Percentiles rank a stretch among this genome's conserved stretches.
These are phyloP conservation scores for Parietaria judaica DNA, from an alignment of 306 rosid species.

Conservation along the genomic window DNA sequence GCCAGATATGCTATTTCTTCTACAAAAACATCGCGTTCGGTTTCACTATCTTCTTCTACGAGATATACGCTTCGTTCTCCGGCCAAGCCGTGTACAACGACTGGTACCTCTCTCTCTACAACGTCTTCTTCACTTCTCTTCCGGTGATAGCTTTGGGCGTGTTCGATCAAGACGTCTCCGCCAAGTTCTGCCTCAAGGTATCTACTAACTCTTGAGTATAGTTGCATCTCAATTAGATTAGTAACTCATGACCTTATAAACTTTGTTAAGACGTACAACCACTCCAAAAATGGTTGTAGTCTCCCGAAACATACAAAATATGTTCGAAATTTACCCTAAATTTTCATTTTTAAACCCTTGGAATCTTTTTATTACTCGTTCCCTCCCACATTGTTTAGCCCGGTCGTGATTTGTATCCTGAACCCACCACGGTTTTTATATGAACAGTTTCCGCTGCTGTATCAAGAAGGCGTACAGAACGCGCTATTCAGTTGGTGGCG, in stretches of 20 bases:
- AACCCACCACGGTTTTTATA: too few relatives aligned
- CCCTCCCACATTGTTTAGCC: too few relatives aligned
- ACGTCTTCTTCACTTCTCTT: slow-evolving; percentile 95
- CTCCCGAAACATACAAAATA: too few relatives aligned
- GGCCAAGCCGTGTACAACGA: slow-evolving; percentile 83
- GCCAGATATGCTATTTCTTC: slow-evolving; percentile 93
- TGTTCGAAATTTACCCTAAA: too few relatives aligned
- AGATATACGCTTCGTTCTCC: slow-evolving; percentile 74
- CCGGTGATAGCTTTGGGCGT: slow-evolving; percentile 97
- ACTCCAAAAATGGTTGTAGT: too few relatives aligned
- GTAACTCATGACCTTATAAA: too few relatives aligned
- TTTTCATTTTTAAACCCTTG: too few relatives aligned
- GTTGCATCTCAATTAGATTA: neutral
- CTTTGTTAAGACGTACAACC: too few relatives aligned
- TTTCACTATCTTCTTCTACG: slow-evolving; percentile 79
- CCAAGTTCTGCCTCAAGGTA: slow-evolving; percentile 79
- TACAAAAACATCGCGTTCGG: slow-evolving; percentile 92
- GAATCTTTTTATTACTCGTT: too few relatives aligned
- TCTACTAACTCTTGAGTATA: neutral
- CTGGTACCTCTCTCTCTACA: slow-evolving; percentile 77
- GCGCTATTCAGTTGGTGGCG: slow-evolving; percentile 80
- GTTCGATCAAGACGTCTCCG: slow-evolving; percentile 83
- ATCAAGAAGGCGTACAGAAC: slow-evolving; percentile 94
- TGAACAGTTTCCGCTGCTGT: slow-evolving; percentile 74
- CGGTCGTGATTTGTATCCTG: too few relatives aligned